Percentiles rank a stretch among this genome's conserved stretches.
These are phyloP conservation scores for Trichoderma sp. DNA, from an alignment of 2,329 filamentous ascomycete genomes.

Conservation along the genomic window DNA sequence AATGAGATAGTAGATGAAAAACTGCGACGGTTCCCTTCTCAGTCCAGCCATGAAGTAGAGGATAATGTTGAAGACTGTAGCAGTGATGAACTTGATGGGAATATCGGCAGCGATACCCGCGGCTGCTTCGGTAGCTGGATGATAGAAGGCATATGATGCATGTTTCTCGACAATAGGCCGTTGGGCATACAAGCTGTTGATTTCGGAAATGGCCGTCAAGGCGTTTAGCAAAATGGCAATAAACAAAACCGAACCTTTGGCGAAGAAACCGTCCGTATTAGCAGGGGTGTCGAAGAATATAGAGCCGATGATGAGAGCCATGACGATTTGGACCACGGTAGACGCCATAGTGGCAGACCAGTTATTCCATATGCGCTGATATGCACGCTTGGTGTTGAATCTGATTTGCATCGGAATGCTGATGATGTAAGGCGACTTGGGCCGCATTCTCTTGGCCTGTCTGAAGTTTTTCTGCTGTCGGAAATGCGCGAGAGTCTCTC, in stretches of 20 bases:
- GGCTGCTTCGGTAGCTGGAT: conserved; percentile 55
- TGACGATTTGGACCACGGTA: conserved; percentile 51
- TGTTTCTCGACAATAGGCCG: conserved; percentile 54
- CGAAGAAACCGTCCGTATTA: conserved; percentile 54
- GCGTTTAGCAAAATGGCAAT: conserved; percentile 62
- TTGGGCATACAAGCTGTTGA: conserved; percentile 48
- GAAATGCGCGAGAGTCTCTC: conserved; percentile 43
- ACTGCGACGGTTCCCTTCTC: conserved; percentile 61
- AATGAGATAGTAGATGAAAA: conserved; percentile 76
- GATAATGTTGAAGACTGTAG: conserved; percentile 55
- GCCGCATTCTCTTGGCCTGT: conserved; percentile 56
- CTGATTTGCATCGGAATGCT: conserved; percentile 55
- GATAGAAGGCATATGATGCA: conserved; percentile 52
- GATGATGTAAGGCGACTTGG: conserved; percentile 60
- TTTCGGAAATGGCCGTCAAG: conserved; percentile 58
- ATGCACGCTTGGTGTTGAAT: conserved; percentile 53
- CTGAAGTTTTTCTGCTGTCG: conserved; percentile 51
- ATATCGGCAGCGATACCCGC: conserved; percentile 58
- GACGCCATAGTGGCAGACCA: conserved; percentile 50
- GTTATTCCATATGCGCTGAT: conserved; percentile 56
- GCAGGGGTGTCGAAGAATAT: conserved; percentile 58
- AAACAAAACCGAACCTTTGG: conserved; percentile 60
- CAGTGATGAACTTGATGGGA: conserved; percentile 57
- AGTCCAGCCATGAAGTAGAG: conserved; percentile 60
- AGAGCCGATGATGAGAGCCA: conserved; percentile 63